These are phyloP conservation scores for Candida sp. DNA, from an alignment of 1,139 yeast genomes.

Conservation along the genomic window DNA sequence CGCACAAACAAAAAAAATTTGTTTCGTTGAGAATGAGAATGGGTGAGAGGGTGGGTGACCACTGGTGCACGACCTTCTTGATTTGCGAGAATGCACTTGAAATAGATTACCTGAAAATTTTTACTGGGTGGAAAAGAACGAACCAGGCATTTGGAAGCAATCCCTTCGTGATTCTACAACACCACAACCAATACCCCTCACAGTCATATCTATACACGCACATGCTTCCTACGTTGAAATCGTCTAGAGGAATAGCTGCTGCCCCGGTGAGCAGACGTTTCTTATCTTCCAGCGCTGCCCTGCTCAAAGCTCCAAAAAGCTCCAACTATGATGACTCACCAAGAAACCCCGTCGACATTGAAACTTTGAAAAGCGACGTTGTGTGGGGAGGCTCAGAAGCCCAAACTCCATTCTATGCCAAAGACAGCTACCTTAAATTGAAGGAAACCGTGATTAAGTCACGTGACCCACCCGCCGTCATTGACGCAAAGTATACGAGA, in stretches of 20 bases:
- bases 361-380: conserved; percentile 29
- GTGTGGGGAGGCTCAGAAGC: conserved; percentile 43
- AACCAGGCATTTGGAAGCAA: not conserved
- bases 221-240: conserved; percentile 5
- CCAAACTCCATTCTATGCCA: conserved; percentile 5
- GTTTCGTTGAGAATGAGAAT: not conserved
- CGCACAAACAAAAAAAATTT: not conserved
- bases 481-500: conserved; percentile 35
- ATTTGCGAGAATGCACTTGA: not conserved
- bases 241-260: not conserved
- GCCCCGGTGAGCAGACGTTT: not conserved
- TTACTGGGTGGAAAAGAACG: not conserved
- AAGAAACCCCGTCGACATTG: not conserved
- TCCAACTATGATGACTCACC: not conserved
- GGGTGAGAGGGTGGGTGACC: not conserved
- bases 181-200: not conserved
- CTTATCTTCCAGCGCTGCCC: not conserved
- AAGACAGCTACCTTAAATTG: conserved; percentile 11
- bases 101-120: not conserved
- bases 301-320: not conserved
- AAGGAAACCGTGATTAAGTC: conserved; percentile 27
- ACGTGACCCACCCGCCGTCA: conserved; percentile 24
- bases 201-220: not conserved
- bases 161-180: not conserved
- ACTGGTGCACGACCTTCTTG: not conserved